These are phyloP conservation scores for Schizosaccharomyces osmophilus DNA, from an alignment of 805 yeast species.

Conservation along the genomic window DNA sequence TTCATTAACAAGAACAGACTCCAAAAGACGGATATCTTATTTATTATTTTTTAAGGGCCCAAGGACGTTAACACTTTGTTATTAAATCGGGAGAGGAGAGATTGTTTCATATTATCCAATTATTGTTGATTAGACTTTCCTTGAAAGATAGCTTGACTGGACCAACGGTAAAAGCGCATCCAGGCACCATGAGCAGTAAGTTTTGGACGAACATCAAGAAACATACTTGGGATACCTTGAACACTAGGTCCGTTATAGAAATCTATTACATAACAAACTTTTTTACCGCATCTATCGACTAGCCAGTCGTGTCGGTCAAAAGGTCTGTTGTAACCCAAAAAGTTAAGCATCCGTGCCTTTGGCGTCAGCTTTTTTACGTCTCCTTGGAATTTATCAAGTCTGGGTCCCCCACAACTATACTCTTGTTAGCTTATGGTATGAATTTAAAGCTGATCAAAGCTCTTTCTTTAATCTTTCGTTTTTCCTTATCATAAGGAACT, in stretches of 20 bases:
- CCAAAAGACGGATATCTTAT: no score
- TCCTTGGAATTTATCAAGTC: slow-evolving; percentile 68
- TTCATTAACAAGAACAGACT: no score
- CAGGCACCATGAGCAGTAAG: slow-evolving; percentile 54
- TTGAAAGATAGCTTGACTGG: background rate
- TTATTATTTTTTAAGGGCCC: no score
- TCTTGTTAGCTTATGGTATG: background rate
- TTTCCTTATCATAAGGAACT: background rate
- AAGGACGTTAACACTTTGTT: no score
- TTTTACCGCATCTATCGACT: slow-evolving; percentile 58
- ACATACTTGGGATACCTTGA: slow-evolving; percentile 35
- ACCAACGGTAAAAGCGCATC: slow-evolving; percentile 19
- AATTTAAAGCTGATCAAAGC: no score
- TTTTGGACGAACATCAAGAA: slow-evolving; percentile 80
- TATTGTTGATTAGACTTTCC: background rate
- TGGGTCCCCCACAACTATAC: slow-evolving; percentile 51
- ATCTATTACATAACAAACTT: slow-evolving; percentile 77
- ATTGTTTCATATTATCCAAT: background rate
- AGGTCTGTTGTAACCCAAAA: slow-evolving; percentile 48
- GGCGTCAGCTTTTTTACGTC: slow-evolving; percentile 73
- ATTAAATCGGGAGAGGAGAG: background rate
- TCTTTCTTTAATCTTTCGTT: no score
- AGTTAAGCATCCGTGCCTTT: slow-evolving; percentile 44
- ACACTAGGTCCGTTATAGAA: slow-evolving; percentile 38
- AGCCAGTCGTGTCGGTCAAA: slow-evolving; percentile 95